Percentiles rank a stretch among this genome's conserved stretches.
These are phyloP conservation scores for Pachyrhizus erosus DNA, from an alignment of 306 rosid species.

Conservation along the genomic window DNA sequence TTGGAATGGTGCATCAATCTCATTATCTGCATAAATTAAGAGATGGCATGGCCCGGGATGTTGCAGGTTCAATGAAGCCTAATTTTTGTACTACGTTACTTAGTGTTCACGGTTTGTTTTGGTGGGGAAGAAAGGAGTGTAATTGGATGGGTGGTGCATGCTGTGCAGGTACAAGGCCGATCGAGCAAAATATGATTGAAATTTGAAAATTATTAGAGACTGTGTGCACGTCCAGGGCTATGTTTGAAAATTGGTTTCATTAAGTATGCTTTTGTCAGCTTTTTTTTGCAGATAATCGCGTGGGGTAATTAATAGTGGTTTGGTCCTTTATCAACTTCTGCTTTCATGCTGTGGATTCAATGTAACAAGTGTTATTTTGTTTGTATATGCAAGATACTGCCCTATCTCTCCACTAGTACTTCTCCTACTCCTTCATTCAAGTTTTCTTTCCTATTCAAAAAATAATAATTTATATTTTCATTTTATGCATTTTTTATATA, in stretches of 20 bases:
- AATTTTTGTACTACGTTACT: background rate
- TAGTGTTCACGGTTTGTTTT: background rate
- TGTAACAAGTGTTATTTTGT: background rate
- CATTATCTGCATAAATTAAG: background rate
- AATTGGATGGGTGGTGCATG: background rate
- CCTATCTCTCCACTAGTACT: background rate
- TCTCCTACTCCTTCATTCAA: background rate
- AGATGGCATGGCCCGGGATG: background rate
- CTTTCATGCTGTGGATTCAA: background rate
- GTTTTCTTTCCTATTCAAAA: background rate
- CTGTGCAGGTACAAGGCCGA: background rate
- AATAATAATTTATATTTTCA: background rate
- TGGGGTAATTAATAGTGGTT: background rate
- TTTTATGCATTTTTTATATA: background rate
- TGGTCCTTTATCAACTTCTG: background rate
- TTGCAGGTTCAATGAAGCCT: background rate
- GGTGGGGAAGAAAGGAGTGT: background rate
- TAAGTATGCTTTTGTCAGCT: background rate
- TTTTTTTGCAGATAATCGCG: background rate
- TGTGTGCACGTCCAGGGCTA: too few relatives aligned
- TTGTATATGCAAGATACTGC: background rate
- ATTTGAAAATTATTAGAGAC: background rate
- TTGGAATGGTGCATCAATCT: background rate
- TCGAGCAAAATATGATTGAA: background rate
- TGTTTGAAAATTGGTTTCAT: background rate